phyloP scores from a whole-genome alignment of 257 asterid species.

The Mentha longifolia region DNA sequence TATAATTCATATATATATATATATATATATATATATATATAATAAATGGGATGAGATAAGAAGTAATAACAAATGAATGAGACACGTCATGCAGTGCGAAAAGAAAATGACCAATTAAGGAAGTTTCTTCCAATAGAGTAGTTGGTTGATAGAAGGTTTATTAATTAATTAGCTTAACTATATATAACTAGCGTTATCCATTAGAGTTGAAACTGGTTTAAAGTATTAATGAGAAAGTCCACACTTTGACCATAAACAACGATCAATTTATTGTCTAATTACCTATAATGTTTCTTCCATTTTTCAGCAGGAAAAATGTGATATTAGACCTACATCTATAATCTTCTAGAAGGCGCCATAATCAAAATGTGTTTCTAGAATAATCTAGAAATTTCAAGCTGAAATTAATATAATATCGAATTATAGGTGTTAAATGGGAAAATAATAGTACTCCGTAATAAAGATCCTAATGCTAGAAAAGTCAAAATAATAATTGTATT shows the following conservation, averaged over 20 bases:
- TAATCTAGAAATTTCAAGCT: slow-evolving; percentile 6
- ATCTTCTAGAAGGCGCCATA: not conserved
- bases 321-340: not conserved
- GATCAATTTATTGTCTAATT: not conserved
- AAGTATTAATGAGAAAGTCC: not conserved
- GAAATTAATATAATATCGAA: not conserved
- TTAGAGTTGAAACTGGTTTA: slow-evolving; percentile 5
- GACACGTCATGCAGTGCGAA: not conserved
- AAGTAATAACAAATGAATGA: no score
- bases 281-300: not conserved
- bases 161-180: not conserved
- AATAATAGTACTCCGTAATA: no score
- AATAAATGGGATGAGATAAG: no score
- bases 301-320: not conserved
- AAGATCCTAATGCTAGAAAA: no score
- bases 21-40: no score
- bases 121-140: not conserved
- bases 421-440: not conserved
- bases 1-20: no score
- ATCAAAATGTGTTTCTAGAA: not conserved
- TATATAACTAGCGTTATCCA: not conserved
- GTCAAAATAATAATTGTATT: no score
- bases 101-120: not conserved
- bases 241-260: not conserved
- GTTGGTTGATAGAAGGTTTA: no score